Evolutionary conservation across 1,284 basidiomycete species (phyloP), one percentile per base, ranked within the genome.

Genomic region (Papiliotrema flavescens): DNA sequence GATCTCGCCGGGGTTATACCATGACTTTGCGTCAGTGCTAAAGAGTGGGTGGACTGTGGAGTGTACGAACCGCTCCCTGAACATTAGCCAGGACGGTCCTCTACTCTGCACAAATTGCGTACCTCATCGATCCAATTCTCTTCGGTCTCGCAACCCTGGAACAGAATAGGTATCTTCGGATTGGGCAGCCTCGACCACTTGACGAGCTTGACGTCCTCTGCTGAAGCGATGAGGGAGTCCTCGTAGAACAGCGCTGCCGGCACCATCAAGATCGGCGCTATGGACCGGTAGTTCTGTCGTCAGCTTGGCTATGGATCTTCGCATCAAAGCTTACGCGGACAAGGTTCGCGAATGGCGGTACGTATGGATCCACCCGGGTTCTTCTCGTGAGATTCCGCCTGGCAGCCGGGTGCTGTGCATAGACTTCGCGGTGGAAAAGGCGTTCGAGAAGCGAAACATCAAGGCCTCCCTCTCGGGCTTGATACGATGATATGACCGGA

Each of bases 401-500:
- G n/a, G 62, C 42, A 8, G 19, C 46, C 0, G 64, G 62, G 42
- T 69, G 62, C 4, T 60, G 44, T 17, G 55, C 54, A 47, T 79
- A 78, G 6, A 74, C 54, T 0, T 60, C 59, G 0, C 67, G 53
- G 11, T 66, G 55, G 44, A 67, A 67, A 1, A 79, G 58, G 5
- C 77, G 66, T 42, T 78, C 75, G 17, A 78, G 59, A 0, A 79
- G 58, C 3, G 72, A 75, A 4, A 76, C 56, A 51, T 78, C 77
- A 20, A 79, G 56, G 19, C 70, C 75, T 15, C 62, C 59, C 8
- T 59, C 46, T 19, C 77, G 51, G 5, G 74, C 74, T 13, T 54
- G 55, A 14, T 54, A 40, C 2, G 69, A 73, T 0, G 65, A 52
- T 36, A 78, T 67, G 40, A 71, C 63, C 0, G 77, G 73, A 6